Percentiles rank a stretch among this genome's conserved stretches.
Evolutionary conservation across 768 basidiomycete species (phyloP).

Genomic region (Cystoderma amianthinum): DNA sequence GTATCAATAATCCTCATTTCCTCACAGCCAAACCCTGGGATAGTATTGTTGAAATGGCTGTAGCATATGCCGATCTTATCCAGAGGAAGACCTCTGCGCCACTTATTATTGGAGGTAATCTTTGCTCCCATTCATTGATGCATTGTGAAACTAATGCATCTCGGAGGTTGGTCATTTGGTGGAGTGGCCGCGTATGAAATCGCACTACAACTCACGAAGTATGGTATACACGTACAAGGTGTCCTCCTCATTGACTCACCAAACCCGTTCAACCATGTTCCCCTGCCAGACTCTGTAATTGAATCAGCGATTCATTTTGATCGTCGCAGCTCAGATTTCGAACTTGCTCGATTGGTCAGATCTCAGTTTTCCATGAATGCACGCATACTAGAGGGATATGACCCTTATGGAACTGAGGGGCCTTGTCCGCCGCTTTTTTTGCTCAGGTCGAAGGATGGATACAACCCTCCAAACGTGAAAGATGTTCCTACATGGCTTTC

Average conservation of each 20-base stretch:
- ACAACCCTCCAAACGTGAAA: slow-evolving; percentile 18
- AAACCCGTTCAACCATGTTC: slow-evolving; percentile 41
- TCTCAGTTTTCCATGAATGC: slow-evolving; percentile 45
- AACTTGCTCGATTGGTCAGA: slow-evolving; percentile 28
- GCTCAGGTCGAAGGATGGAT: slow-evolving; percentile 47
- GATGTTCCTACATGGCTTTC: slow-evolving; percentile 47
- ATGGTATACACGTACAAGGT: slow-evolving; percentile 40
- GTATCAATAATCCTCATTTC: slow-evolving; percentile 51
- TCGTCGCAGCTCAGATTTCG: slow-evolving; percentile 16
- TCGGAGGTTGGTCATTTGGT: slow-evolving; percentile 75
- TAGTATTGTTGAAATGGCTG: slow-evolving; percentile 44
- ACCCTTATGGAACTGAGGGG: slow-evolving; percentile 19
- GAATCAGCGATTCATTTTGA: slow-evolving; percentile 32
- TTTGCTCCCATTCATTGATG: no score
- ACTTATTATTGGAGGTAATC: slow-evolving; percentile 55
- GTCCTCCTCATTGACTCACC: slow-evolving; percentile 67
- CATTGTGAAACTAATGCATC: no score
- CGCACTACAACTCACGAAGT: slow-evolving; percentile 40
- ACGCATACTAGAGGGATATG: slow-evolving; percentile 38
- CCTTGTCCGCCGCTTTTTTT: slow-evolving; percentile 33
- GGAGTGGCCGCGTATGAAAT: slow-evolving; percentile 67
- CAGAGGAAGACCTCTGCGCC: slow-evolving; percentile 23
- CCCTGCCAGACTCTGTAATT: slow-evolving; percentile 47
- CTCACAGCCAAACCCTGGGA: slow-evolving; percentile 36
- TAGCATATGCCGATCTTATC: slow-evolving; percentile 38